phyloP scores from a whole-genome alignment of 208 protist species.

The Trypanosoma conorhini region DNA sequence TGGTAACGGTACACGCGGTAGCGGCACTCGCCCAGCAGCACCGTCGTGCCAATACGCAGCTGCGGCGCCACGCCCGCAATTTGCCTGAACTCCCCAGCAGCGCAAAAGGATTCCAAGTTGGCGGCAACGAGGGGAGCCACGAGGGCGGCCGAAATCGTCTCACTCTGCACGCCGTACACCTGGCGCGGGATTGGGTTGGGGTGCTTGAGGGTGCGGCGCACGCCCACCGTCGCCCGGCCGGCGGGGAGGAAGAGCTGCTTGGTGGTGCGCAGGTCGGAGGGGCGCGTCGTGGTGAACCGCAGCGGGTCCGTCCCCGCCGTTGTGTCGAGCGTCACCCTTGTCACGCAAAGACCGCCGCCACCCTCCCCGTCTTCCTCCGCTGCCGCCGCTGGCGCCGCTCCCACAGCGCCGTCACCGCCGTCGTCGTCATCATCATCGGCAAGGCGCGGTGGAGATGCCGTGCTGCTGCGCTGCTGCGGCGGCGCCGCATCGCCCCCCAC shows the following conservation, averaged over 20 bases:
- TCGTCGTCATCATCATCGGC: not conserved
- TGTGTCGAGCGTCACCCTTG: slow-evolving; percentile 2
- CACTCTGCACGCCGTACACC: slow-evolving; percentile 47
- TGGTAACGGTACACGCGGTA: slow-evolving; percentile 56
- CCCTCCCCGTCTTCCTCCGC: not conserved
- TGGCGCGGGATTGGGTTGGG: slow-evolving; percentile 51
- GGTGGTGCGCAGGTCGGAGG: slow-evolving; percentile 64
- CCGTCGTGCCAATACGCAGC: slow-evolving; percentile 41
- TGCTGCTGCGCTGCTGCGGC: slow-evolving; percentile 23
- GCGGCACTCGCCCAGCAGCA: slow-evolving; percentile 36
- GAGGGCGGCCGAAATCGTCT: slow-evolving; percentile 42
- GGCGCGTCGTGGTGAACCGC: slow-evolving; percentile 46
- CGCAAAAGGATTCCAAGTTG: slow-evolving; percentile 36
- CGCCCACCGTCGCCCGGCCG: slow-evolving; percentile 17
- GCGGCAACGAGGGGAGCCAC: slow-evolving; percentile 46
- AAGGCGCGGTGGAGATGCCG: slow-evolving; percentile 19
- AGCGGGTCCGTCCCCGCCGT: slow-evolving; percentile 28
- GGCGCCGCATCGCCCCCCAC: not conserved
- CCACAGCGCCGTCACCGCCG: not conserved
- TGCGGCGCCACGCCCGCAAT: slow-evolving; percentile 32
- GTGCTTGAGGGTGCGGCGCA: slow-evolving; percentile 51
- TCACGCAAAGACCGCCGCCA: not conserved
- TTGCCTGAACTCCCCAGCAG: slow-evolving; percentile 20
- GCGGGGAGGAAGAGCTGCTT: slow-evolving; percentile 69
- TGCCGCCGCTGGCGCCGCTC: not conserved